Evolutionary conservation across 345 rosid genomes (phyloP).

Genomic region (Eucalyptus guilfoylei): DNA sequence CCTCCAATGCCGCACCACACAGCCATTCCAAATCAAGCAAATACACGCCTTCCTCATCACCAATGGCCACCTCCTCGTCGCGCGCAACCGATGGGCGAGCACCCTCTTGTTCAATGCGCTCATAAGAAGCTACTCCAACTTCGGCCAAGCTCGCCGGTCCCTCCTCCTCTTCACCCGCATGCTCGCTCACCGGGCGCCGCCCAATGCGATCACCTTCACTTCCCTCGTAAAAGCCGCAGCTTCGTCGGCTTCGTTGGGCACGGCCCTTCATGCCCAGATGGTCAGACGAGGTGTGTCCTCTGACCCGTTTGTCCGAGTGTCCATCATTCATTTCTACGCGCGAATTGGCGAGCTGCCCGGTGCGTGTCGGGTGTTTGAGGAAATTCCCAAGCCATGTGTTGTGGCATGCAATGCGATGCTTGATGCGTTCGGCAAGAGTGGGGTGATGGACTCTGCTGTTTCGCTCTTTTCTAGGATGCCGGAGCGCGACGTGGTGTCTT

Average conservation of each 20-base stretch:
- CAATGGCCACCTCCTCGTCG: slow-evolving; percentile 5
- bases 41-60: slow-evolving; percentile 37
- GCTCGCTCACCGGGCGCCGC: slow-evolving; percentile 41
- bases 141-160: slow-evolving; percentile 14
- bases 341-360: slow-evolving; percentile 4
- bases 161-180: slow-evolving; percentile 43
- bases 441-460: slow-evolving; percentile 40
- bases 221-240: slow-evolving; percentile 44
- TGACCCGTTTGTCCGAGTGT: slow-evolving; percentile 48
- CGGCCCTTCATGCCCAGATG: slow-evolving; percentile 41
- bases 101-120: slow-evolving; percentile 47
- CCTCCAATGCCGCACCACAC: slow-evolving; percentile 34
- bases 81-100: slow-evolving; percentile 9
- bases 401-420: slow-evolving; percentile 45
- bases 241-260: slow-evolving; percentile 13
- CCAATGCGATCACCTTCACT: slow-evolving; percentile 47
- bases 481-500: slow-evolving; percentile 48
- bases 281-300: slow-evolving; percentile 28
- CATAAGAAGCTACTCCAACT: slow-evolving; percentile 42
- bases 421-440: slow-evolving; percentile 51
- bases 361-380: slow-evolving; percentile 47
- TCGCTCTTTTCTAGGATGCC: slow-evolving; percentile 33
- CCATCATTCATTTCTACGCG: slow-evolving; percentile 32
- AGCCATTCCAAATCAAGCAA: slow-evolving; percentile 32
- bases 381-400: slow-evolving; percentile 30